These are phyloP conservation scores for Backusella psychrophila DNA, from an alignment of 192 early-diverging fungal species.

Conservation along the genomic window DNA sequence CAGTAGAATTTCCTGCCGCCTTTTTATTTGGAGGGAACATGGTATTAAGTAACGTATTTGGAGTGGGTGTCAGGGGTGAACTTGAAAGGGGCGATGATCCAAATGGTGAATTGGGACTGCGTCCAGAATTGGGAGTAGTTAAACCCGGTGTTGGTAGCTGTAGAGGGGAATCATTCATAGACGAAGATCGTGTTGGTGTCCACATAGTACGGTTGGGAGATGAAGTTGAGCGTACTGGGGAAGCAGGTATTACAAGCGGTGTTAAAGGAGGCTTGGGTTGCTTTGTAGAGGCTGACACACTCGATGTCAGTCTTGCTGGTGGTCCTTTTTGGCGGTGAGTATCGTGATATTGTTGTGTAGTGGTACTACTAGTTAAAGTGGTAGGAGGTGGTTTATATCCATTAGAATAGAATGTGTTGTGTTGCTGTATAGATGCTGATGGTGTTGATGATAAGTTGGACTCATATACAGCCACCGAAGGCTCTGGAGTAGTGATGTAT, in stretches of 20 bases:
- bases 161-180: not conserved
- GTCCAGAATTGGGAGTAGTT: conserved; percentile 1
- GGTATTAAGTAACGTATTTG: not conserved
- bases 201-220: not conserved
- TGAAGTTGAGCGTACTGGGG: conserved; percentile 18
- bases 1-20: not conserved
- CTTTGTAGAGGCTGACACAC: not conserved
- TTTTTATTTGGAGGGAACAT: not conserved
- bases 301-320: not conserved
- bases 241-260: conserved; percentile 32
- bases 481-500: not conserved
- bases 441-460: not conserved
- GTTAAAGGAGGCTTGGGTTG: conserved; percentile 20
- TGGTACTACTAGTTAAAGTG: not conserved
- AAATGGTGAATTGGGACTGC: conserved; percentile 7
- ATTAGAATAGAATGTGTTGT: not conserved
- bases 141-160: conserved; percentile 10
- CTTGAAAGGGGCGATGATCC: not conserved
- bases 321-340: not conserved
- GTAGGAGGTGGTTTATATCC: not conserved
- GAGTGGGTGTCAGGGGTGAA: conserved; percentile 6
- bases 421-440: not conserved
- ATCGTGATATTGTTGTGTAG: not conserved
- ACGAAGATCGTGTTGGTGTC: conserved; percentile 3
- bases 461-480: conserved; percentile 2